Evolutionary conservation across 441 rosid species (phyloP), one percentile per base, ranked within the genome.

Genomic region (Croton setiger): DNA sequence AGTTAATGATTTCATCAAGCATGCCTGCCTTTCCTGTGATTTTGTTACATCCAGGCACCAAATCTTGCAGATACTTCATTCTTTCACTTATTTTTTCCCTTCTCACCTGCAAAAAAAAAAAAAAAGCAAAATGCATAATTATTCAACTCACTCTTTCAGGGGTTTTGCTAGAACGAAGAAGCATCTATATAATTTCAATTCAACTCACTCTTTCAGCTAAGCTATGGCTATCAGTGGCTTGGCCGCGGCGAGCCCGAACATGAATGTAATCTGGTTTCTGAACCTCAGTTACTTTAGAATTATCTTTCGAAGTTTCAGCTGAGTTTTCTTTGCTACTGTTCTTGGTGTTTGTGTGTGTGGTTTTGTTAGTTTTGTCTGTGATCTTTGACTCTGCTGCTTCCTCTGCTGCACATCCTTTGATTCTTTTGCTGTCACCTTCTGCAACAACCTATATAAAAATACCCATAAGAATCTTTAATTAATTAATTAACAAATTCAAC

Each of bases 141-240:
- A 37, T 8, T 37, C n/a, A n/a, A 37, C 41, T 37, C 4, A 37
- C 7, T 37, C 41, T 8, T 37, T 37, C 41, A 37, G 41, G 7
- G 41, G 7, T n/a, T n/a, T n/a, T n/a, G n/a, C n/a, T 35, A 60
- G 27, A 10, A n/a, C 49, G 8, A 65, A 14, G 15, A 44, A 5
- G n/a, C n/a, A 57, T 23, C 5, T 13, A 47, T 15, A 7, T 13
- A 47, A 12, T 3, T 3, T 47, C 51, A n/a, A 52, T 72, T 59
- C 11, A 7, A 66, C 95, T 84, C 65, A 90, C 98, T 77, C 97
- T 84, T 77, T 93, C 98, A 37, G 98, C 98, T 70, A 93, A 77
- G 82, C 97, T 93, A 70, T 93, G 98, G 80, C 96, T 90, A 68
- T 93, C 97, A 12, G 98, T 91, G 70, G 97, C 98, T 77, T 93